Conservation (phyloP, 306 rosid species). For the Macrotyloma uniflorum region DNA sequence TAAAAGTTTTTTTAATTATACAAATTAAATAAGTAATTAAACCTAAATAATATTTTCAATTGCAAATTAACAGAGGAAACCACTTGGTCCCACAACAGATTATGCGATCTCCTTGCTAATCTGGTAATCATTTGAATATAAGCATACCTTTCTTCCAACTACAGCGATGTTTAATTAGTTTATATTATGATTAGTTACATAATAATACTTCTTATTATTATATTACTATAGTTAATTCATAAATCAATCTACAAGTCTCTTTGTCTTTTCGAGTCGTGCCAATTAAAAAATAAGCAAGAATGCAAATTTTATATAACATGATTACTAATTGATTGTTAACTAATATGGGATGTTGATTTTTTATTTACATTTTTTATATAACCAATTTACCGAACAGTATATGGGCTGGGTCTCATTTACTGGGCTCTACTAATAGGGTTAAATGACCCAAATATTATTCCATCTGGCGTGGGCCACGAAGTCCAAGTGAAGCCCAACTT, state of each 20-base stretch:
- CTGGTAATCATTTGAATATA: conserved; percentile 25
- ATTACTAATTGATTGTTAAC: not conserved
- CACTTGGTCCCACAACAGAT: conserved; percentile 52
- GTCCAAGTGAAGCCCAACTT: too few species aligned
- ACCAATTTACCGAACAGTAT: not conserved
- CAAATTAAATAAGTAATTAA: too few species aligned
- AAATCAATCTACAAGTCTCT: not conserved
- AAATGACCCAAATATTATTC: too few species aligned
- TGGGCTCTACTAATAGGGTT: too few species aligned
- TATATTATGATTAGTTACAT: not conserved
- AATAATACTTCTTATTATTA: not conserved
- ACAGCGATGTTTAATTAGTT: not conserved
- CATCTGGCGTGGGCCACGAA: too few species aligned
- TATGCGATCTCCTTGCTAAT: conserved; percentile 45
- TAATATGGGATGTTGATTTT: not conserved
- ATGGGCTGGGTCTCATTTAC: not conserved
- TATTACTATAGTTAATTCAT: conserved; percentile 6
- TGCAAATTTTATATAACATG: not conserved
- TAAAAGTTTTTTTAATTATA: too few species aligned
- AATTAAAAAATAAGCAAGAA: not conserved
- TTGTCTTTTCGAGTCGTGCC: not conserved
- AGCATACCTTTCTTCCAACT: not conserved
- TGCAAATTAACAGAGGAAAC: conserved; percentile 36
- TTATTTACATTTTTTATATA: not conserved
- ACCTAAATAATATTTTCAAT: not conserved